Evolutionary conservation across 805 yeast species (phyloP).

Genomic region (Yamadazyma sp.): DNA sequence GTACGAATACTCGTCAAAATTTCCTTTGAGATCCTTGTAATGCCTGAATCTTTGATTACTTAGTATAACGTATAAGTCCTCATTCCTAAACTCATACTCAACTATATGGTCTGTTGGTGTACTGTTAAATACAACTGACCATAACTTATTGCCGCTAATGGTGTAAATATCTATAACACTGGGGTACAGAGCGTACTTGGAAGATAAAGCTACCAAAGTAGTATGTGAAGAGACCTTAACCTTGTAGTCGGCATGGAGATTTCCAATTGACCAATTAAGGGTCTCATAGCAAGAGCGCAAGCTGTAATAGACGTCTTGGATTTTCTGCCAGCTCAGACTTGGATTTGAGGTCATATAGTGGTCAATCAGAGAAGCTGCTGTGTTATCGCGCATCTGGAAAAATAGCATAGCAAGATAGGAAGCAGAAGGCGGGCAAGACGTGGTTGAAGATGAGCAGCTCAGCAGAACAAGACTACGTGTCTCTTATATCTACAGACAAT

Average conservation of each 20-base stretch:
- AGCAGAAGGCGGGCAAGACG: not conserved
- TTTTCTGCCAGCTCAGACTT: conserved; percentile 71
- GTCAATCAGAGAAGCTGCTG: no score
- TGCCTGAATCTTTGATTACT: conserved; percentile 52
- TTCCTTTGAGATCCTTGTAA: conserved; percentile 66
- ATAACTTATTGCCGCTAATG: conserved; percentile 33
- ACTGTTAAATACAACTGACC: conserved; percentile 39
- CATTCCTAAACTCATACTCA: conserved; percentile 51
- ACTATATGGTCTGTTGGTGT: conserved; percentile 52
- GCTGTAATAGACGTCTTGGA: conserved; percentile 69
- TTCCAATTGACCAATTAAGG: conserved; percentile 50
- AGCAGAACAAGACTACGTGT: conserved; percentile 46
- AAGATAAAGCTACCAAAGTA: conserved; percentile 55
- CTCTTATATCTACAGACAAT: conserved; percentile 72
- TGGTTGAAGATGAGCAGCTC: not conserved
- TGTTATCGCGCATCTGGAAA: no score
- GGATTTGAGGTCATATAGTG: conserved; percentile 40
- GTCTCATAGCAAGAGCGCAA: conserved; percentile 54
- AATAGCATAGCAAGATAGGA: no score
- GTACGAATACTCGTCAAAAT: conserved; percentile 52
- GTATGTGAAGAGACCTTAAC: conserved; percentile 53
- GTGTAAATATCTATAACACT: conserved; percentile 38
- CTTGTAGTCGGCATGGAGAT: conserved; percentile 36
- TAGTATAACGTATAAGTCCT: conserved; percentile 56
- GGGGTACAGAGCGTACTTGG: conserved; percentile 35